A percentile compares a stretch with the other conserved stretches of the same genome.
Evolutionary conservation across 345 rosid species (phyloP).

Genomic region (Salix udensis): DNA sequence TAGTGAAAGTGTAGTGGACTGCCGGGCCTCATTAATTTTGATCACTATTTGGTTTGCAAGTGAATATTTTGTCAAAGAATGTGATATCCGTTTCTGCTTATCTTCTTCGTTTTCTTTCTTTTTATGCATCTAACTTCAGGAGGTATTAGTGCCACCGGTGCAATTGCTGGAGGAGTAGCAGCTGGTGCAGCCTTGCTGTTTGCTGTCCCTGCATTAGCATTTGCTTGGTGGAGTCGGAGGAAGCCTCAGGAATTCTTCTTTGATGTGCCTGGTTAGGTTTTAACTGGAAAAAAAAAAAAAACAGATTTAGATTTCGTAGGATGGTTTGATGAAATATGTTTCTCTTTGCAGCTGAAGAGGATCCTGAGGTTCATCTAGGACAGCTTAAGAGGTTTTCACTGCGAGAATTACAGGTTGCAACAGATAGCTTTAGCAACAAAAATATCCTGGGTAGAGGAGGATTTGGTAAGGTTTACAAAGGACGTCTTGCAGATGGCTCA

Average conservation of each 20-base stretch:
- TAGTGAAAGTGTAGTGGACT: conserved; percentile 2
- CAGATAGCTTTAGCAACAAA: conserved; percentile 86
- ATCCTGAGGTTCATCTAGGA: conserved; percentile 95
- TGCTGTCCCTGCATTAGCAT: conserved; percentile 97
- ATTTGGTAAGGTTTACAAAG: conserved; percentile 95
- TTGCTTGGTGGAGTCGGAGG: conserved; percentile 97
- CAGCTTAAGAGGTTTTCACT: conserved; percentile 95
- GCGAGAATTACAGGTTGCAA: conserved; percentile 92
- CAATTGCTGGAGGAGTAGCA: conserved; percentile 99
- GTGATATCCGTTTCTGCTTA: neutral
- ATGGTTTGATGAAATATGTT: neutral
- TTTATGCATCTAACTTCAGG: conserved; percentile 39
- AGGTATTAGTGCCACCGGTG: conserved; percentile 78
- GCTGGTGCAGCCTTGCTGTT: conserved; percentile 96
- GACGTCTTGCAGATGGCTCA: conserved; percentile 86
- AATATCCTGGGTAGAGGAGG: conserved; percentile 97
- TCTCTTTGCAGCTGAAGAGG: conserved; percentile 81
- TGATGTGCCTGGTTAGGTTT: conserved; percentile 83
- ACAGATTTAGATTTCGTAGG: neutral
- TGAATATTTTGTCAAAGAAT: neutral
- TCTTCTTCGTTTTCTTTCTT: neutral
- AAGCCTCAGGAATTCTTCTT: conserved; percentile 87
- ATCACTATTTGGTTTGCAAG: neutral
- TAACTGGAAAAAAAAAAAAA: neutral
- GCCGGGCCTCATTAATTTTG: neutral